phyloP scores from a whole-genome alignment of 257 asterid genomes.

The Capsicum pubescens region DNA sequence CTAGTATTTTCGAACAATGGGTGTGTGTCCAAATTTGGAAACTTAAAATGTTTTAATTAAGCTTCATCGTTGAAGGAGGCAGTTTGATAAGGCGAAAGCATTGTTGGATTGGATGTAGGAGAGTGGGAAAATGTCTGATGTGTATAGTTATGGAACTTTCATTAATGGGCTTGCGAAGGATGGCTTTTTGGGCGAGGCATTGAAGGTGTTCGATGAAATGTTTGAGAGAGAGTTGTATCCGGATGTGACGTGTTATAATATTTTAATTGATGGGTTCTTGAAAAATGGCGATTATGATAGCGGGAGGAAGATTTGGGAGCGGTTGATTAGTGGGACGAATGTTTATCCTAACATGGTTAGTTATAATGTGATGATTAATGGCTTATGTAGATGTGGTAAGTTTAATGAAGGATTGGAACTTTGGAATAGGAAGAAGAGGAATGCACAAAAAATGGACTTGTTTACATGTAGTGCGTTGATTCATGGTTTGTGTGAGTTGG shows the following conservation, averaged over 20 bases:
- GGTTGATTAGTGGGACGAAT: constrained; percentile 55
- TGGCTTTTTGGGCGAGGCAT: constrained; percentile 57
- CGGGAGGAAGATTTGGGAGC: constrained; percentile 70
- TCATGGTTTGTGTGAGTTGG: constrained; percentile 75
- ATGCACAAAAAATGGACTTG: constrained; percentile 66
- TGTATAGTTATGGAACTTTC: constrained; percentile 75
- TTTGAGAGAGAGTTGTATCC: constrained; percentile 67
- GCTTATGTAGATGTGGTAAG: constrained; percentile 79
- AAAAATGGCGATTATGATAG: constrained; percentile 55
- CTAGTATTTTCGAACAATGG: constrained; percentile 64
- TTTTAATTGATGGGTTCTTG: constrained; percentile 73
- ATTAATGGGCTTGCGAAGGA: constrained; percentile 64
- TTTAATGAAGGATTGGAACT: constrained; percentile 62
- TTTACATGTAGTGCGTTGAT: constrained; percentile 74
- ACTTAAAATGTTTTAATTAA: constrained; percentile 73
- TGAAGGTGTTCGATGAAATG: constrained; percentile 87
- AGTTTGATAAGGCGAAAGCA: constrained; percentile 58
- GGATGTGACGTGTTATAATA: constrained; percentile 77
- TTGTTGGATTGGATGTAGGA: constrained; percentile 56
- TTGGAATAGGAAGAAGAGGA: constrained; percentile 75
- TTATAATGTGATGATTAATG: constrained; percentile 82
- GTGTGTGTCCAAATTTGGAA: constrained; percentile 65
- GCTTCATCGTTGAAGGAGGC: constrained; percentile 59
- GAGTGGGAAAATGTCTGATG: constrained; percentile 58
- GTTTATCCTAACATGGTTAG: constrained; percentile 73